Evolutionary conservation across 352 stramenopile species (phyloP), one percentile per base, ranked within the genome.

Genomic region (Globisporangium abappressorium): DNA sequence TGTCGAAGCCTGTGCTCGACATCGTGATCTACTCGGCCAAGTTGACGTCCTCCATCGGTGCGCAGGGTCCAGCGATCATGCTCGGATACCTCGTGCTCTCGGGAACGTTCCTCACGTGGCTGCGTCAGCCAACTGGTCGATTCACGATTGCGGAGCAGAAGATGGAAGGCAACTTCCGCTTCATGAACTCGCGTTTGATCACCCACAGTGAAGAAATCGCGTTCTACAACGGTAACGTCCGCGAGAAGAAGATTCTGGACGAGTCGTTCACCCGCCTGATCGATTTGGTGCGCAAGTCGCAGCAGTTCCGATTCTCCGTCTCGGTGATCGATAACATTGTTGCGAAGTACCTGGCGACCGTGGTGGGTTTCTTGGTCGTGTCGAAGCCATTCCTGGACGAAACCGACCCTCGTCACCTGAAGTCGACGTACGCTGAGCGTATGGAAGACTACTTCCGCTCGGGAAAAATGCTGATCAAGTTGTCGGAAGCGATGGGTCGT

Each of bases 191-290:
- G 57, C 77, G 91, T 15, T 67, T 97, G 3, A 89, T 96, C 65
- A 94, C 87, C 22, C 87, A 97, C 74, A 92, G 88, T 60, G 90
- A 97, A 74, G 87, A 94, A 63, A 95, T 97, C 58, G 90, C 90
- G 11, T 97, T 97, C 64, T 97, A 96, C 78, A 92, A 95, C 58
- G 91, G 91, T 59, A 96, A 96, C 61, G 77, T 91, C 8, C 82
- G 89, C 12, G 91, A 97, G 66, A 87, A 91, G 64, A 72, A 72
- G 36, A 90, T 95, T 53, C 57, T 94, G 28, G 82, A 94, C 64
- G 69, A 89, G 67, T 89, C 80, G 28, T 94, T 95, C 70, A 70
- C 71, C 28, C 65, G 72, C 22, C 66, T 96, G 18, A 83, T 90
- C 43, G 74, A 84, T 28, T 70, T 94, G 49, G 73, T 94, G 57